These are phyloP conservation scores for Trametes cubensis DNA, from an alignment of 768 basidiomycete species.

Conservation along the genomic window DNA sequence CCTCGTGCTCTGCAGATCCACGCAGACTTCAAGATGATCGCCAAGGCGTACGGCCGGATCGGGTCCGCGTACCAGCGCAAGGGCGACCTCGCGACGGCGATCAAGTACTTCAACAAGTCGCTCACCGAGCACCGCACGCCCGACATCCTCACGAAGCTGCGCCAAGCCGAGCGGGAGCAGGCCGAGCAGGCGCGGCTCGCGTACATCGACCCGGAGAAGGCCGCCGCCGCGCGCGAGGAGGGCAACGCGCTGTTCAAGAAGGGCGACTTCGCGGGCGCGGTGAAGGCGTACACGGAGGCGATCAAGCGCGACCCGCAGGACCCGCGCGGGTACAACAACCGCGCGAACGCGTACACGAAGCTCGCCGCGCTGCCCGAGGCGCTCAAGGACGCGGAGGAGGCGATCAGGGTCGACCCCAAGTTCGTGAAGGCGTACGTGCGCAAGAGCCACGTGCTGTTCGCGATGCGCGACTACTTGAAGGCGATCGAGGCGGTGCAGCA, in stretches of 20 bases:
- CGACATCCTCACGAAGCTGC: slow-evolving; percentile 87
- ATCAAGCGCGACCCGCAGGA: slow-evolving; percentile 95
- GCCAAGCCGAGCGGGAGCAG: slow-evolving; percentile 77
- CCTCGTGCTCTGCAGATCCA: slow-evolving; percentile 57
- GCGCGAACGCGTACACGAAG: slow-evolving; percentile 97
- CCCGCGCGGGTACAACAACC: slow-evolving; percentile 94
- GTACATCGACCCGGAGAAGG: slow-evolving; percentile 86
- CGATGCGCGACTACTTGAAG: slow-evolving; percentile 90
- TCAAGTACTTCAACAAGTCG: slow-evolving; percentile 93
- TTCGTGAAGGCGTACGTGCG: slow-evolving; percentile 98
- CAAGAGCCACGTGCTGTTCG: slow-evolving; percentile 80
- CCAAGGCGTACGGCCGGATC: slow-evolving; percentile 90
- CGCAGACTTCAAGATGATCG: slow-evolving; percentile 93
- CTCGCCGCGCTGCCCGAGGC: slow-evolving; percentile 92
- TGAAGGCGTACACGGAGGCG: slow-evolving; percentile 91
- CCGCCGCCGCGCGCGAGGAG: slow-evolving; percentile 83
- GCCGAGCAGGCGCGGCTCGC: slow-evolving; percentile 76
- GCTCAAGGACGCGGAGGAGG: slow-evolving; percentile 92
- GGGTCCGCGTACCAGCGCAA: slow-evolving; percentile 86
- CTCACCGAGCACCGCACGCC: slow-evolving; percentile 97
- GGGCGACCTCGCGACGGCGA: slow-evolving; percentile 71
- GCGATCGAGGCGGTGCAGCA: slow-evolving; percentile 83
- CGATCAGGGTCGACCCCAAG: slow-evolving; percentile 86
- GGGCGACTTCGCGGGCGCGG: slow-evolving; percentile 89
- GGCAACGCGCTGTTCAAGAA: slow-evolving; percentile 91